These are phyloP conservation scores for Leptographium wingfieldii DNA, from an alignment of 2,329 filamentous ascomycete species.

Conservation along the genomic window DNA sequence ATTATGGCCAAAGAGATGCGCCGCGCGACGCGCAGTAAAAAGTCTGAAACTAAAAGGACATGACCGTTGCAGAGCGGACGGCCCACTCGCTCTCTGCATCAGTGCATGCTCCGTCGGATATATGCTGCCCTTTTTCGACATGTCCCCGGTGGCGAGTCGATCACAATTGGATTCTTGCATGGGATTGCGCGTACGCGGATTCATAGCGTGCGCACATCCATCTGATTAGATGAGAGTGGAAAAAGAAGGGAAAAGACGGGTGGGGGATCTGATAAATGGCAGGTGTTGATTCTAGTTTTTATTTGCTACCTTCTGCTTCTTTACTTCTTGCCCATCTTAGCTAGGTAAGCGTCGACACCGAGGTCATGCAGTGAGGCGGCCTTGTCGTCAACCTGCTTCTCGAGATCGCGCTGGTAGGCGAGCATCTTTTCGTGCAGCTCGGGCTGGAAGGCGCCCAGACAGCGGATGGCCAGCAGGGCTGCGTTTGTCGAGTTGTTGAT, in stretches of 20 bases:
- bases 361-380: slow-evolving; percentile 39
- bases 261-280: neutral
- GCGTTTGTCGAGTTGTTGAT: slow-evolving; percentile 75
- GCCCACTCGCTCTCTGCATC: neutral
- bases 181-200: neutral
- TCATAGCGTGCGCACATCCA: neutral
- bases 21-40: neutral
- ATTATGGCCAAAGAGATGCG: neutral
- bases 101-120: no score
- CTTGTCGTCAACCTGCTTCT: slow-evolving; percentile 49
- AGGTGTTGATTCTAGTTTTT: neutral
- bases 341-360: slow-evolving; percentile 30
- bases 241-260: neutral
- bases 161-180: no score
- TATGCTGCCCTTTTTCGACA: neutral
- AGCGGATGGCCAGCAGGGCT: slow-evolving; percentile 12
- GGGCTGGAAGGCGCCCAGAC: slow-evolving; percentile 24
- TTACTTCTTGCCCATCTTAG: slow-evolving; percentile 1
- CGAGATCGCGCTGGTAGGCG: slow-evolving; percentile 47
- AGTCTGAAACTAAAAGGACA: neutral
- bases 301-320: no score
- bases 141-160: neutral
- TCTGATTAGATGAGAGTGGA: neutral
- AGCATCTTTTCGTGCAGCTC: slow-evolving; percentile 41
- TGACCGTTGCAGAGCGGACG: neutral